phyloP scores from a whole-genome alignment of 208 protist species.

The Herpetomonas samuelpessoai region DNA sequence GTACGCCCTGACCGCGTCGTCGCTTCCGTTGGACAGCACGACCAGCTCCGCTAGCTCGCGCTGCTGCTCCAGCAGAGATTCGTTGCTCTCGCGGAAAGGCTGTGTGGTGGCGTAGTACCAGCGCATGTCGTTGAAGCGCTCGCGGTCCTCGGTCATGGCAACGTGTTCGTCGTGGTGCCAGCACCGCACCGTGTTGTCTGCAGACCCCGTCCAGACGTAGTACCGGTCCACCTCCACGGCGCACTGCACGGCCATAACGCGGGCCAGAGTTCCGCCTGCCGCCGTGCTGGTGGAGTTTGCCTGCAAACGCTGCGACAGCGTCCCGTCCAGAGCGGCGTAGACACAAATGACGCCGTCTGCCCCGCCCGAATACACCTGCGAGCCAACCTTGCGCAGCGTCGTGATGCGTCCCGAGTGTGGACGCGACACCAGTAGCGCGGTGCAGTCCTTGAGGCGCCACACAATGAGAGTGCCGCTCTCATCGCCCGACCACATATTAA shows the following conservation, averaged over 20 bases:
- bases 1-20: slow-evolving; percentile 36
- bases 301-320: slow-evolving; percentile 32
- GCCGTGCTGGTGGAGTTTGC: slow-evolving; percentile 32
- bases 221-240: slow-evolving; percentile 68
- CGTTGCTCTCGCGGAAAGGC: slow-evolving; percentile 58
- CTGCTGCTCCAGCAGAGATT: slow-evolving; percentile 60
- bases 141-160: slow-evolving; percentile 48
- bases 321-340: slow-evolving; percentile 53
- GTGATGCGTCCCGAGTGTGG: slow-evolving; percentile 48
- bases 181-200: slow-evolving; percentile 71
- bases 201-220: slow-evolving; percentile 65
- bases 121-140: slow-evolving; percentile 77
- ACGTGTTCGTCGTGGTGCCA: slow-evolving; percentile 88
- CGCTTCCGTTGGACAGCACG: slow-evolving; percentile 53
- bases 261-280: too few species aligned
- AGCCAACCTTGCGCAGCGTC: slow-evolving; percentile 43
- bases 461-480: slow-evolving; percentile 54
- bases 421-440: slow-evolving; percentile 28
- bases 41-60: slow-evolving; percentile 59
- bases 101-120: slow-evolving; percentile 77
- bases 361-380: slow-evolving; percentile 49
- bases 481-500: slow-evolving; percentile 88
- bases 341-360: slow-evolving; percentile 55
- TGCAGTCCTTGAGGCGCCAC: slow-evolving; percentile 58
- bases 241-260: slow-evolving; percentile 43